Evolutionary conservation across 2,329 filamentous ascomycete genomes (phyloP).

Genomic region (Arthroderma uncinatum): DNA sequence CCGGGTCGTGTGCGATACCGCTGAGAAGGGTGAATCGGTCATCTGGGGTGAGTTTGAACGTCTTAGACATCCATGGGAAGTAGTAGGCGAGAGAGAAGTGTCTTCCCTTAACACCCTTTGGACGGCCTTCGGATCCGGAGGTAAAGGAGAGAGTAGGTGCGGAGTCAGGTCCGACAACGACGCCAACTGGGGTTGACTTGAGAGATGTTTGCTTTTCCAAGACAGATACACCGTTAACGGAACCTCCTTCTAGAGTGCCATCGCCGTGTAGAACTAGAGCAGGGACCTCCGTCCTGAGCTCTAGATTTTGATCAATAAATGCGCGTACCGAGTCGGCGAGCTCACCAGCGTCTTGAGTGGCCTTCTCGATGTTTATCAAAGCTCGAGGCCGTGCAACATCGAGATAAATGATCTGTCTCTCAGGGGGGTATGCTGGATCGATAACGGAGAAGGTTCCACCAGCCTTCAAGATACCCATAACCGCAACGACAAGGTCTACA

Average conservation of each 20-base stretch:
- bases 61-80: conserved; percentile 86
- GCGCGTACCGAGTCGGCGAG: conserved; percentile 48
- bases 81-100: conserved; percentile 81
- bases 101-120: conserved; percentile 77
- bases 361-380: conserved; percentile 61
- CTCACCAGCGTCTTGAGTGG: conserved; percentile 56
- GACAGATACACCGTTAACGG: conserved; percentile 54
- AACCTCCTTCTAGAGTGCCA: conserved; percentile 60
- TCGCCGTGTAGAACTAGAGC: conserved; percentile 60
- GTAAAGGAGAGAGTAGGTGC: conserved; percentile 66
- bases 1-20: conserved; percentile 60
- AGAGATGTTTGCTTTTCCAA: conserved; percentile 45
- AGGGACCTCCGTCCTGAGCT: conserved; percentile 63
- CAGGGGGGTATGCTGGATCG: conserved; percentile 72
- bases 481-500: conserved; percentile 64
- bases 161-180: conserved; percentile 77
- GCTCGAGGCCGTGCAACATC: conserved; percentile 65
- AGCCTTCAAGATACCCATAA: conserved; percentile 62
- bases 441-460: conserved; percentile 52
- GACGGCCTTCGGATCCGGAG: conserved; percentile 61
- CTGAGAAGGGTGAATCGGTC: conserved; percentile 72
- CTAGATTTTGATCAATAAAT: conserved; percentile 63
- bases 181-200: conserved; percentile 51
- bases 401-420: conserved; percentile 70
- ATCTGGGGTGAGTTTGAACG: conserved; percentile 60